Evolutionary conservation across 495 filamentous ascomycete genomes (phyloP).

Genomic region (Pyrenula massariospora): DNA sequence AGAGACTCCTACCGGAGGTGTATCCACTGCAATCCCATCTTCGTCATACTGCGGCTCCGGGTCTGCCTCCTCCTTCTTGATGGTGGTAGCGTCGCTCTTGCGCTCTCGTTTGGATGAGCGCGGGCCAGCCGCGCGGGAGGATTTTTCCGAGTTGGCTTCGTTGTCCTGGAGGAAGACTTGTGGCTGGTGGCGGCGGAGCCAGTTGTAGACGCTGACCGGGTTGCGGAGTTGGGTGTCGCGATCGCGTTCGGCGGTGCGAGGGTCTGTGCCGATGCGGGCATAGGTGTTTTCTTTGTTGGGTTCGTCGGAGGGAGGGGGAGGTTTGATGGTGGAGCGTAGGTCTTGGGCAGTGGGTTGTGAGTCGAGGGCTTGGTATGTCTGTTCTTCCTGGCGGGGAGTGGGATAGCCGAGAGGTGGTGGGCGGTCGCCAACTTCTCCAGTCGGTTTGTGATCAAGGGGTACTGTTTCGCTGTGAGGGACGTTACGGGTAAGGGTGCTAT

Average conservation of each 20-base stretch:
- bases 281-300: not conserved
- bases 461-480: slow-evolving; percentile 15
- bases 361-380: slow-evolving; percentile 66
- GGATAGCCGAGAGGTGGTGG: slow-evolving; percentile 41
- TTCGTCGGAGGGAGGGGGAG: not conserved
- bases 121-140: slow-evolving; percentile 25
- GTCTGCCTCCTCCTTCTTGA: slow-evolving; percentile 15
- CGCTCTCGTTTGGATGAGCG: slow-evolving; percentile 22
- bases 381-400: slow-evolving; percentile 65
- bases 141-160: slow-evolving; percentile 52
- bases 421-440: not conserved
- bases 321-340: not conserved
- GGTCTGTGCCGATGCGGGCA: not conserved
- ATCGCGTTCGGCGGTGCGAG: slow-evolving; percentile 11
- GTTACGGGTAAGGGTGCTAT: slow-evolving; percentile 16
- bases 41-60: slow-evolving; percentile 41
- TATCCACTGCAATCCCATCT: slow-evolving; percentile 30
- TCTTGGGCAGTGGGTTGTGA: slow-evolving; percentile 16
- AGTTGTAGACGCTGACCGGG: slow-evolving; percentile 79
- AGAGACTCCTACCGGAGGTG: slow-evolving; percentile 11
- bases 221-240: slow-evolving; percentile 59
- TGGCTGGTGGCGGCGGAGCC: slow-evolving; percentile 74
- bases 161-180: slow-evolving; percentile 75
- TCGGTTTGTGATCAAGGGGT: not conserved
- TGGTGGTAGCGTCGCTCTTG: slow-evolving; percentile 17